Base-by-base conservation (phyloP, 208 protist species). In the Herpetomonas tarakana region DNA sequence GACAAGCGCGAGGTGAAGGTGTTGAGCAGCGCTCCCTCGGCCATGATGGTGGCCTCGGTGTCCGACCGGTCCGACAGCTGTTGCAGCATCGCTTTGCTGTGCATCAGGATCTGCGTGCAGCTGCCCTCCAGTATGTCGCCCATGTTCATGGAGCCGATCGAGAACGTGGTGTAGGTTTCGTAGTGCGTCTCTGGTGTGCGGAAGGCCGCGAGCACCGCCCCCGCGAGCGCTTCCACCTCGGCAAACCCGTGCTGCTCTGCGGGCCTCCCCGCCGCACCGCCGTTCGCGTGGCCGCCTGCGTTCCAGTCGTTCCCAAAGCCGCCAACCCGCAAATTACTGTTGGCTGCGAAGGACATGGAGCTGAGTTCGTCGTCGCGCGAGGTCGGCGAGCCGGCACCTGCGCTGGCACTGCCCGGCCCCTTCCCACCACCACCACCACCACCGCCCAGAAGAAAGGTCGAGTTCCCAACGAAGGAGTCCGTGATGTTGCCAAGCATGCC, bases 1-100 rank as follows among this genome's bases (percentile, higher is more conserved):
- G 78, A 70, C 31, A 92, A 57, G 12, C 83, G 72, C 22, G 75
- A 55, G 31, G 79, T 74, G 59, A 91, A 87, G n/a, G 77, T 85
- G 38, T 68, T 58, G 11, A 85, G 66, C 19, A 63, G 53, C n/a
- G 68, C 30, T 1, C 62, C 68, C 45, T 81, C 66, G 21, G 73
- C 58, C 64, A 88, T 77, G 26, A 89, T 66, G 21, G 74, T 68
- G 21, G 68, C 64, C 60, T 86, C 81, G 26, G 76, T 62, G 44
- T 91, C 81, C 12, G 70, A 62, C 38, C 69, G 67, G 22, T 81
- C 78, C 19, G 68, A 62, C 39, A 95, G 67, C 66, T 92, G 82
- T 22, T 66, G 53, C 21, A 95, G 76, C 51, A 95, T 67, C 26
- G 65, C 57, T 26, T 52, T 52, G 65, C 61, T 74, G 70, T 88